phyloP scores from a whole-genome alignment of 208 protist genomes.

The Leishmania amazonensis region DNA sequence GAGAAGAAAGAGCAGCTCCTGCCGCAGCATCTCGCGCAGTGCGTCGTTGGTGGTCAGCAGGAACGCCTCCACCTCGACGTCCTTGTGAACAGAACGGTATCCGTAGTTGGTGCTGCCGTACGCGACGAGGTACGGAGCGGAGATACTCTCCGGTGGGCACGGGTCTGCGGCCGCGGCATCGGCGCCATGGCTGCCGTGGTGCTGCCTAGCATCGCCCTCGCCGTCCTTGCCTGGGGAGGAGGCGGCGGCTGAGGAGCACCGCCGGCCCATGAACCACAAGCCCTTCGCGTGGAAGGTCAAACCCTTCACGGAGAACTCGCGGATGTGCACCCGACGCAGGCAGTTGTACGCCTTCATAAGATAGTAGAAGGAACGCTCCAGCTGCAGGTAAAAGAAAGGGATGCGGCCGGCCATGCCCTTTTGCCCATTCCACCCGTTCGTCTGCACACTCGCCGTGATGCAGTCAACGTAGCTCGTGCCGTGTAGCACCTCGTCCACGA shows the following conservation, averaged over 20 bases:
- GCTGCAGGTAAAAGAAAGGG: slow-evolving; percentile 84
- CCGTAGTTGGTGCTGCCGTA: slow-evolving; percentile 92
- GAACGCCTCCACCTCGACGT: slow-evolving; percentile 80
- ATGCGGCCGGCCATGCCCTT: slow-evolving; percentile 73
- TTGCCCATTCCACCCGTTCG: slow-evolving; percentile 78
- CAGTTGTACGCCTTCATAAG: slow-evolving; percentile 59
- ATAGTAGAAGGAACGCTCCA: slow-evolving; percentile 79
- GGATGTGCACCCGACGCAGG: slow-evolving; percentile 56
- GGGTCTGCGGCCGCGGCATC: background rate
- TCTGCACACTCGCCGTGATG: slow-evolving; percentile 73
- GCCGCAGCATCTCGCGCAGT: slow-evolving; percentile 56
- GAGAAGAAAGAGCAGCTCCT: slow-evolving; percentile 66
- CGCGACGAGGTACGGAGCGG: slow-evolving; percentile 66
- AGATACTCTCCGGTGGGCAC: slow-evolving; percentile 20
- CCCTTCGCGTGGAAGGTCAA: slow-evolving; percentile 90
- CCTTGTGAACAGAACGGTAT: slow-evolving; percentile 81
- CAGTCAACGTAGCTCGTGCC: slow-evolving; percentile 40
- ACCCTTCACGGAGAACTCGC: slow-evolving; percentile 63
- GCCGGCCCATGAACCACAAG: slow-evolving; percentile 55
- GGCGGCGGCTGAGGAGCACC: background rate
- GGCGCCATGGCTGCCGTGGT: background rate
- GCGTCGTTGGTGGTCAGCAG: slow-evolving; percentile 56
- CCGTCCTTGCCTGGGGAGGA: background rate
- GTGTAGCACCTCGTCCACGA: slow-evolving; percentile 56
- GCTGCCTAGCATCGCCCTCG: background rate